Conservation (phyloP, 305 asterid species). For the Rubia peregrina region DNA sequence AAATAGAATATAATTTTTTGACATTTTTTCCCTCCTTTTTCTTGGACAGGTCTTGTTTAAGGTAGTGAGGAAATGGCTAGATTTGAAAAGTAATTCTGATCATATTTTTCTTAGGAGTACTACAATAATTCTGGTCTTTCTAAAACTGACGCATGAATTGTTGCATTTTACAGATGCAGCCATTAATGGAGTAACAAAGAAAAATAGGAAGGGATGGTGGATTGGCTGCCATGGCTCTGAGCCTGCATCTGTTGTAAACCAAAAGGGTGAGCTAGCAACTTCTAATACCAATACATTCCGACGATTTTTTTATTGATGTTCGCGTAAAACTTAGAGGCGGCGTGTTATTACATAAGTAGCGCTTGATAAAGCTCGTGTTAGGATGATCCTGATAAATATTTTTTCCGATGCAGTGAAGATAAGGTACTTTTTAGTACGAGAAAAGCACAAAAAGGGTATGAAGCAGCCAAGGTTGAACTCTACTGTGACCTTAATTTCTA, state of each 20-base stretch:
- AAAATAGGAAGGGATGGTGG: background rate
- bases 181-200: background rate
- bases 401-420: background rate
- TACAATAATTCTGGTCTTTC: background rate
- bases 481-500: background rate
- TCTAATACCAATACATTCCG: too few relatives aligned
- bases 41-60: constrained; percentile 2
- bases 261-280: background rate
- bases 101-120: background rate
- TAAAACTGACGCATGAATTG: background rate
- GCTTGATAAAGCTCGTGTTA: background rate
- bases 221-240: constrained; percentile 4
- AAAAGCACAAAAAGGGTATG: background rate
- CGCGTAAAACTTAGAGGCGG: background rate
- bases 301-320: too few relatives aligned
- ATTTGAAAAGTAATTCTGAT: constrained; percentile 3
- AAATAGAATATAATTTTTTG: background rate
- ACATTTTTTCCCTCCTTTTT: background rate
- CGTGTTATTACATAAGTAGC: background rate
- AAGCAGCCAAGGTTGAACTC: constrained; percentile 1
- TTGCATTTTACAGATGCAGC: background rate
- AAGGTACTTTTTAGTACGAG: constrained; percentile 1
- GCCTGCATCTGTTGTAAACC: background rate
- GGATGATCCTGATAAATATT: background rate
- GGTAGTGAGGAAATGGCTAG: constrained; percentile 3